A percentile compares a stretch with the other conserved stretches of the same genome.
Conservation (phyloP, 2,329 filamentous ascomycete species). For the Calycina herbarum region DNA sequence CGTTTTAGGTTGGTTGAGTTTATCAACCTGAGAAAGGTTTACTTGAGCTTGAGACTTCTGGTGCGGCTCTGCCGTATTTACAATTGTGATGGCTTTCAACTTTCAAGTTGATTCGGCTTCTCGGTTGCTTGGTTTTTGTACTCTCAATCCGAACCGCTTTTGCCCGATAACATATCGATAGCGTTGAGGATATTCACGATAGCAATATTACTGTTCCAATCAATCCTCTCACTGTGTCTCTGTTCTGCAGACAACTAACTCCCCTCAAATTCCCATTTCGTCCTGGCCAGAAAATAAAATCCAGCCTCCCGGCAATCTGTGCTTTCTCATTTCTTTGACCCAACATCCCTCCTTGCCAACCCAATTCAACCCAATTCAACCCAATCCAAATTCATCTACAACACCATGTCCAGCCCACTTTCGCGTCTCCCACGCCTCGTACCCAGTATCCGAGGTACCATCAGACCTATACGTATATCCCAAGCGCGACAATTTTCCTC, state of each 20-base stretch:
- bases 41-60: not conserved
- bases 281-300: not conserved
- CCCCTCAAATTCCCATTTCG: not conserved
- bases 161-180: not conserved
- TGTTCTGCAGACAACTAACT: not conserved
- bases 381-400: not conserved
- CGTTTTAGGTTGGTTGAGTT: not conserved
- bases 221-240: not conserved
- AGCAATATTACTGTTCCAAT: not conserved
- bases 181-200: not conserved
- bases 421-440: slow-evolving; percentile 1
- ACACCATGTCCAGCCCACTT: slow-evolving; percentile 20
- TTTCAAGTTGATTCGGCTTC: not conserved
- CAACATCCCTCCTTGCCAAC: not conserved
- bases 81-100: not conserved
- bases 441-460: not conserved
- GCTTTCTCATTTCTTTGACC: not conserved
- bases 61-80: not conserved
- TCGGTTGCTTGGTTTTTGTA: not conserved
- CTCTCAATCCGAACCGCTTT: not conserved
- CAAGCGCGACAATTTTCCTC: slow-evolving; percentile 27
- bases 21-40: not conserved
- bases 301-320: not conserved
- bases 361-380: not conserved
- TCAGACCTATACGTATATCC: not conserved